phyloP scores from a whole-genome alignment of 345 rosid genomes.

The Combretum micranthum region DNA sequence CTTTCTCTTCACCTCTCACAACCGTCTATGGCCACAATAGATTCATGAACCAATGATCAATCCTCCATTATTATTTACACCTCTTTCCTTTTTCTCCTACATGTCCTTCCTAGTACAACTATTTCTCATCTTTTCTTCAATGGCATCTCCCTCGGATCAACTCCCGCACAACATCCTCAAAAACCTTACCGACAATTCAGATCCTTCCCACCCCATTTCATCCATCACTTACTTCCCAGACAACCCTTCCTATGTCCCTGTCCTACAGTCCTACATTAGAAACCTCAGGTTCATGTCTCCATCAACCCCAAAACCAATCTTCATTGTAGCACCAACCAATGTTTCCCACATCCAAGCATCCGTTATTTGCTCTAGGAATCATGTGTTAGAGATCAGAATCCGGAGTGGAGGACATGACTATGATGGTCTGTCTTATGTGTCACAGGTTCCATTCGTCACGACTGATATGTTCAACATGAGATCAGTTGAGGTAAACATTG shows the following conservation, averaged over 20 bases:
- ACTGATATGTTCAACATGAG: constrained; percentile 24
- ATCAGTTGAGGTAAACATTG: constrained; percentile 9
- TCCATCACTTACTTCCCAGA: constrained; percentile 5
- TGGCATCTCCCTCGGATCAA: background rate
- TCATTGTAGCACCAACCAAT: constrained; percentile 19
- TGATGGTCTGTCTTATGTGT: constrained; percentile 27
- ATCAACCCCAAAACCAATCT: constrained; percentile 16
- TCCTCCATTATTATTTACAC: no score
- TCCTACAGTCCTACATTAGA: constrained; percentile 11
- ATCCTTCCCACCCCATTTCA: constrained; percentile 7
- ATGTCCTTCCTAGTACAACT: background rate
- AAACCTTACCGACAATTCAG: constrained; percentile 11
- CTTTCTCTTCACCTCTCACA: background rate
- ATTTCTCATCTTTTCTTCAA: background rate
- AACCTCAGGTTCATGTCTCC: constrained; percentile 18
- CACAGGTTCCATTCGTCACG: constrained; percentile 17
- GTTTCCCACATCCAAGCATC: constrained; percentile 25
- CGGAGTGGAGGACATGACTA: constrained; percentile 38
- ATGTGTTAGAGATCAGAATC: constrained; percentile 11
- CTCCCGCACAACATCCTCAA: constrained; percentile 1
- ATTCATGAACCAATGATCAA: no score
- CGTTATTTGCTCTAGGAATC: constrained; percentile 12
- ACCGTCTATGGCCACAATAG: no score
- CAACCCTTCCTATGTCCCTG: constrained; percentile 12
- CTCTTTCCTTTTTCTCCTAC: background rate